Conservation (phyloP, 2,329 filamentous ascomycete genomes). For the Colletotrichum phormii region DNA sequence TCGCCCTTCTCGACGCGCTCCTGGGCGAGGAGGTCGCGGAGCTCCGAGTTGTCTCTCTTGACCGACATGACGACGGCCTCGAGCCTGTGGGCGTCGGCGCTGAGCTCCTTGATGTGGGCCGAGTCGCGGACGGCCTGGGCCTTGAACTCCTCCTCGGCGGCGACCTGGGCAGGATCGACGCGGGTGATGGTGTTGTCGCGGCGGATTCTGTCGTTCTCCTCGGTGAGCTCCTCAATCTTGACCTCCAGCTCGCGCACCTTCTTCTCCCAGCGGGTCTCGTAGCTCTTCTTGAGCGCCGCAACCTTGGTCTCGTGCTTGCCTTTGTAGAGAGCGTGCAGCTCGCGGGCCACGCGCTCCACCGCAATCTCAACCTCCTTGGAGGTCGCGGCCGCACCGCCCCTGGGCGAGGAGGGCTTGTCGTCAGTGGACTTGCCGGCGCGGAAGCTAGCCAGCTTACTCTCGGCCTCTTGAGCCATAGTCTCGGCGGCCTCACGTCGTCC, state of each 20-base stretch:
- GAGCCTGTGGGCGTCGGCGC: conserved; percentile 80
- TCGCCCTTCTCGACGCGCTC: conserved; percentile 88
- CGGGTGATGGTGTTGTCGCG: conserved; percentile 75
- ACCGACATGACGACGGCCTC: conserved; percentile 78
- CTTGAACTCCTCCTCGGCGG: conserved; percentile 63
- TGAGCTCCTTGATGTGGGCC: conserved; percentile 75
- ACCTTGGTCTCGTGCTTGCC: conserved; percentile 98
- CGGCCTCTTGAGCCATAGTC: conserved; percentile 79
- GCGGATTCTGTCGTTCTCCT: conserved; percentile 81
- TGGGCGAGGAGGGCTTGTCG: conserved; percentile 50
- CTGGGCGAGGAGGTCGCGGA: conserved; percentile 74
- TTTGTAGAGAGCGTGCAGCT: conserved; percentile 94
- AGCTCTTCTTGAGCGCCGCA: conserved; percentile 84
- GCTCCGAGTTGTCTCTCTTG: conserved; percentile 74
- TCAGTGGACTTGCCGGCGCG: conserved; percentile 68
- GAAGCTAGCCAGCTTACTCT: conserved; percentile 81
- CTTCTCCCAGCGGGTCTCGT: conserved; percentile 92
- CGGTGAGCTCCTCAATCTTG: conserved; percentile 74
- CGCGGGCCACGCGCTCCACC: conserved; percentile 91
- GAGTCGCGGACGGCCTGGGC: conserved; percentile 72
- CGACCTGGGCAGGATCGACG: conserved; percentile 58
- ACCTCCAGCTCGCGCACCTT: conserved; percentile 82
- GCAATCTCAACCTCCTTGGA: conserved; percentile 81
- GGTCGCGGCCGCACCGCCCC: conserved; percentile 42
- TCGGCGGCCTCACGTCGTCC: conserved; percentile 79